phyloP scores from a whole-genome alignment of 192 early-diverging fungal species.

The Glomus cerebriforme region DNA sequence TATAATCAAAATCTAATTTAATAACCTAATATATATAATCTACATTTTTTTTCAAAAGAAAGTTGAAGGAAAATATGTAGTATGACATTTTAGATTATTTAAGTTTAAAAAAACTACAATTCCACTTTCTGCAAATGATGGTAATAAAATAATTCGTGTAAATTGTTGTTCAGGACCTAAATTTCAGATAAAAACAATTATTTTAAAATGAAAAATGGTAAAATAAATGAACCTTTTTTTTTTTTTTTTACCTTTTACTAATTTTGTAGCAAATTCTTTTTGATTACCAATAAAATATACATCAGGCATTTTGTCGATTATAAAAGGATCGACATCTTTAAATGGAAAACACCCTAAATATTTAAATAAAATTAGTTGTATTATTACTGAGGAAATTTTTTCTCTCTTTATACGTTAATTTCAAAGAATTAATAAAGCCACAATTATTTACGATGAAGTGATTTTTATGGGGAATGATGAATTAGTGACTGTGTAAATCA shows the following conservation, averaged over 20 bases:
- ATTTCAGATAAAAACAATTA: slow-evolving; percentile 18
- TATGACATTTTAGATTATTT: slow-evolving; percentile 61
- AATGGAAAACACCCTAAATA: slow-evolving; percentile 88
- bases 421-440: too few relatives aligned
- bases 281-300: slow-evolving; percentile 95
- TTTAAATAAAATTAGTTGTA: neutral
- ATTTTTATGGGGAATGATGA: too few relatives aligned
- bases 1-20: too few relatives aligned
- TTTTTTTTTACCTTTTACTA: slow-evolving; percentile 51
- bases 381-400: neutral
- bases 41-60: neutral
- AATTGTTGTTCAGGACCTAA: slow-evolving; percentile 56
- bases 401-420: neutral
- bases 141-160: slow-evolving; percentile 75
- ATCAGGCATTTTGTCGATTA: slow-evolving; percentile 72
- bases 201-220: neutral
- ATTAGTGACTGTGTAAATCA: too few relatives aligned
- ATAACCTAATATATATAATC: too few relatives aligned
- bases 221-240: neutral
- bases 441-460: too few relatives aligned
- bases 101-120: slow-evolving; percentile 81
- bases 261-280: slow-evolving; percentile 60
- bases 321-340: slow-evolving; percentile 83
- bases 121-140: slow-evolving; percentile 68
- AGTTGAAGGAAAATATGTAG: slow-evolving; percentile 37